Percentiles rank a stretch among this genome's conserved stretches.
These are phyloP conservation scores for Corymbia citriodora DNA, from an alignment of 441 rosid genomes.

Conservation along the genomic window DNA sequence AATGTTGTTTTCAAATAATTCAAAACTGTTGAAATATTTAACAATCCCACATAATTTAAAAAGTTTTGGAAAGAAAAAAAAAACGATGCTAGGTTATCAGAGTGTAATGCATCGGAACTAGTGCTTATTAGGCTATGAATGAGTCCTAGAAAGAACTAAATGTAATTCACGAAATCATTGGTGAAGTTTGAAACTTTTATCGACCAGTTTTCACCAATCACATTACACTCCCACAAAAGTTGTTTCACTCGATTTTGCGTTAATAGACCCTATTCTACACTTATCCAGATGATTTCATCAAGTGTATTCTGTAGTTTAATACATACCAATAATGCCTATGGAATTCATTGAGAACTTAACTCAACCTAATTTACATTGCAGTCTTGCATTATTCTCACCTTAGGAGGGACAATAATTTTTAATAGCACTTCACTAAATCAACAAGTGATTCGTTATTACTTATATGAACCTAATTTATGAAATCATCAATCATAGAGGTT, in stretches of 20 bases:
- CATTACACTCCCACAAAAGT: background rate
- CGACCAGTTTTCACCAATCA: background rate
- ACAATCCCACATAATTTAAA: background rate
- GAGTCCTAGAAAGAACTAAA: rapidly evolving
- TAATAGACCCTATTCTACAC: background rate
- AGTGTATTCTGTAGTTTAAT: background rate
- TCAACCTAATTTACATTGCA: background rate
- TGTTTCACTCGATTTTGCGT: background rate
- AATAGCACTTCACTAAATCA: background rate
- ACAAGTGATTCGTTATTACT: background rate
- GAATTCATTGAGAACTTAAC: background rate
- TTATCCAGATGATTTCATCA: background rate
- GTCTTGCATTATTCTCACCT: background rate
- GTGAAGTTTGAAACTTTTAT: background rate
- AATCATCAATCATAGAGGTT: background rate
- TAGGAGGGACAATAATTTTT: background rate
- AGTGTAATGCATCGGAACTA: rapidly evolving
- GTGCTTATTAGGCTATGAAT: background rate
- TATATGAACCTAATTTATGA: background rate
- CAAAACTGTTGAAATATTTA: background rate
- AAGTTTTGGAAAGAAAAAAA: background rate
- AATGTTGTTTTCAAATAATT: background rate
- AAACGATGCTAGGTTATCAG: background rate
- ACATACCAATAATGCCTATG: rapidly evolving
- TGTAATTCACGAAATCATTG: background rate